These are phyloP conservation scores for Pseudotsuga menziesii DNA, from an alignment of 75 land plant genomes.

Conservation along the genomic window DNA sequence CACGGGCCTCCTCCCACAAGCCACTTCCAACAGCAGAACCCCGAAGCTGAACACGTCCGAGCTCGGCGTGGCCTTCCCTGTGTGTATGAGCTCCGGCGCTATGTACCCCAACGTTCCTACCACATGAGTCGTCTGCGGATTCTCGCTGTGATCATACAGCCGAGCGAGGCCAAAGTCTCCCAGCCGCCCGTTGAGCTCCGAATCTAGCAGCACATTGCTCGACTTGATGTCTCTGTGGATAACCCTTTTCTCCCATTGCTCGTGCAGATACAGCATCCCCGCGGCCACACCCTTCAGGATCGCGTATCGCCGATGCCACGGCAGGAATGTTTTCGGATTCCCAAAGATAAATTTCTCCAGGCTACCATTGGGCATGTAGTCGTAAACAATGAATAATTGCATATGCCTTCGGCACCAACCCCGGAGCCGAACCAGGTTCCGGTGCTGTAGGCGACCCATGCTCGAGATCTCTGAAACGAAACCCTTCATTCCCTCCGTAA, in stretches of 20 bases:
- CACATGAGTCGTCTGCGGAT: no score
- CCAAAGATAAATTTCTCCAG: slow-evolving; percentile 17
- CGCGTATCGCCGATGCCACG: slow-evolving; percentile 34
- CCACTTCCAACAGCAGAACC: no score
- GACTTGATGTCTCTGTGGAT: slow-evolving; percentile 11
- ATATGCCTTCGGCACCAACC: slow-evolving; percentile 25
- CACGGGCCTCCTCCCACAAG: no score
- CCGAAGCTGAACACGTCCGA: no score
- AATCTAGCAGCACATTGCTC: slow-evolving; percentile 11
- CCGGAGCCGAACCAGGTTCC: slow-evolving; percentile 26
- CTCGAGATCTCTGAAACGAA: slow-evolving; percentile 21
- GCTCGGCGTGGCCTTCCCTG: no score
- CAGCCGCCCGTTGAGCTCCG: not conserved
- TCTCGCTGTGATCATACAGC: not conserved
- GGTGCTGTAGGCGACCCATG: slow-evolving; percentile 25
- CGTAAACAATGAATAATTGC: slow-evolving; percentile 28
- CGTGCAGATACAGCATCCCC: slow-evolving; percentile 22
- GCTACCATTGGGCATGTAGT: slow-evolving; percentile 29
- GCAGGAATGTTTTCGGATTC: not conserved
- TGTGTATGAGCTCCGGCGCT: no score
- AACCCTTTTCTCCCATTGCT: slow-evolving; percentile 17
- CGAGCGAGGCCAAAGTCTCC: slow-evolving; percentile 8
- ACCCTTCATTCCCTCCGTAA: slow-evolving; percentile 19
- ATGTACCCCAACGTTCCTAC: no score
- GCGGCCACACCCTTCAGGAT: not conserved